Base-by-base conservation (phyloP, 2,329 filamentous ascomycete species). In the Talaromyces funiculosus region DNA sequence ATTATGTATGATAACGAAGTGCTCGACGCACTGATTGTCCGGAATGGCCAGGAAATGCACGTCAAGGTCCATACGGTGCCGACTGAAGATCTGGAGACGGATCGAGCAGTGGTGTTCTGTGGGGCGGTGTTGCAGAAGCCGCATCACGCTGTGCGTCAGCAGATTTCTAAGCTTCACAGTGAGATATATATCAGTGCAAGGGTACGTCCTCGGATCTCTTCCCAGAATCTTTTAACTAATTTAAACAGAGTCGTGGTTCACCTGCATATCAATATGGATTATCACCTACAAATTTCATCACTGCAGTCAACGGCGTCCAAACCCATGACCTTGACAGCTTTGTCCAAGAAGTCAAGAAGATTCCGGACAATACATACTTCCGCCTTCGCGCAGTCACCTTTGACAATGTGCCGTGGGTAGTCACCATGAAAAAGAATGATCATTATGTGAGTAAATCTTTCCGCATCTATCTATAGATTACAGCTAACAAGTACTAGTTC, bases 361-460 rank as follows among this genome's bases (percentile, higher is more conserved):
- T 99, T 67, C 90, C 90, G 0, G 92, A 99, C 69, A 99, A 99
- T 71, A 96, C 92, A 1, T 99, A 99, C 77, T 99, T 99, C 86
- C 87, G 94, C 18, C 82, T 99, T 57, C 92, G 93, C 74, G 91
- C 94, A n/a, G 91, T 97, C 74, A 97, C 94, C 0, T 99, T 99
- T 71, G 94, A 99, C 74, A 96, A 95, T 69, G 92, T 99, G 9
- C 93, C 93, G 3, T 99, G 94, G 92, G 92, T 99, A n/a, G 90
- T 95, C 40, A 99, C 94, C 8, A 96, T 99, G 90, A 99, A 99
- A 86, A 97, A 97, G 84, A 97, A 97, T 68, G 93, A 99, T 72
- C 94, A 99, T 76, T 99, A 99, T 74, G 80, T 82, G 68, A 71
- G 78, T n/a, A n/a, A n/a, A n/a, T 24, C 12, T 4, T 40, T 45